Conservation (phyloP, 306 rosid genomes). For the Cicer cuneatum region DNA sequence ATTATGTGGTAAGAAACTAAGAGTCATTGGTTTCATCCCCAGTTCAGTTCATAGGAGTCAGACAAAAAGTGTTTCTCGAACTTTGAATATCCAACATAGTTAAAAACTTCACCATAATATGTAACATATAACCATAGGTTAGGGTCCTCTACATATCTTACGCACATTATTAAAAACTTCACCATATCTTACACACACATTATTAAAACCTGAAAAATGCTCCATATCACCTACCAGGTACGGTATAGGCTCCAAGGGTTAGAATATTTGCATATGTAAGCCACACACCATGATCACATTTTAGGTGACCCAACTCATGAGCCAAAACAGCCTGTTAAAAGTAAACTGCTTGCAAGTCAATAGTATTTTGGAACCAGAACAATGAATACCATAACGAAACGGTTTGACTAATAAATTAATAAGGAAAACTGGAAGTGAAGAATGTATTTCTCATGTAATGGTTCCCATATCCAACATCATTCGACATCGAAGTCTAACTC, state of each 20-base stretch:
- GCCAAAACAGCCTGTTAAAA: constrained; percentile 91
- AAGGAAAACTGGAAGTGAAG: constrained; percentile 11
- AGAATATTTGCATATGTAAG: constrained; percentile 95
- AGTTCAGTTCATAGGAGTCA: constrained; percentile 1
- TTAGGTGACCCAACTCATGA: constrained; percentile 96
- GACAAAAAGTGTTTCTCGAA: constrained; percentile 19
- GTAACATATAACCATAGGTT: too few relatives aligned
- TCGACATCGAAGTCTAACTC: constrained; percentile 15
- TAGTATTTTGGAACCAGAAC: constrained; percentile 17
- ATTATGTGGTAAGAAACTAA: constrained; percentile 20
- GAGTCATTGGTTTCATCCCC: constrained; percentile 31
- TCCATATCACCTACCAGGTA: constrained; percentile 75
- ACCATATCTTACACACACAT: neutral
- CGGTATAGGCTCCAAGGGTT: constrained; percentile 84
- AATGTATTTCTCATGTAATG: constrained; percentile 3
- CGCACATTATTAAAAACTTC: constrained; percentile 31
- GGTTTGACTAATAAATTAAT: constrained; percentile 30
- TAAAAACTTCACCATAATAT: constrained; percentile 29
- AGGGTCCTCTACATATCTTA: too few relatives aligned
- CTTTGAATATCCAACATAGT: constrained; percentile 16
- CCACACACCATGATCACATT: constrained; percentile 99
- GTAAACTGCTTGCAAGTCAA: constrained; percentile 45
- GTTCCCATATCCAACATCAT: constrained; percentile 32
- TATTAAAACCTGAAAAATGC: neutral
- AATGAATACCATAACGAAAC: constrained; percentile 13